These are phyloP conservation scores for Suillus lakei DNA, from an alignment of 768 basidiomycete genomes.

Conservation along the genomic window DNA sequence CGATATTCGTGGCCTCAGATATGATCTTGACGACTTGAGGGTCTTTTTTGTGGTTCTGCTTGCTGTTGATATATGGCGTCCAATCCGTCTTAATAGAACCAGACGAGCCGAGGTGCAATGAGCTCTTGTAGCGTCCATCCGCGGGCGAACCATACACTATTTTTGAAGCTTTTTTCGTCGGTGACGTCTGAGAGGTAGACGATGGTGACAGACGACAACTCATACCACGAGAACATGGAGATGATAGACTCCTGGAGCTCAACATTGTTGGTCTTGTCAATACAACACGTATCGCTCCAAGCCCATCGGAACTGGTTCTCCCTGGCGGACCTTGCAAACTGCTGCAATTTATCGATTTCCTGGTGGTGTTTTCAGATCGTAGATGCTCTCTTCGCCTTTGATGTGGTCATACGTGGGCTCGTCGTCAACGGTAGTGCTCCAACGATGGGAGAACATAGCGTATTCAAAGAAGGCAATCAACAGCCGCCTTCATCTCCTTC, in stretches of 20 bases:
- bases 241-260: constrained; percentile 29
- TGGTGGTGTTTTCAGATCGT: background rate
- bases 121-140: constrained; percentile 12
- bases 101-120: constrained; percentile 4
- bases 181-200: constrained; percentile 20
- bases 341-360: constrained; percentile 25
- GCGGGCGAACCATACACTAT: constrained; percentile 9
- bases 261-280: constrained; percentile 28
- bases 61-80: constrained; percentile 4
- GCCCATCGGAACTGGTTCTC: constrained; percentile 17
- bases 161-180: background rate
- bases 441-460: constrained; percentile 15
- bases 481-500: background rate
- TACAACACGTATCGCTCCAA: constrained; percentile 30
- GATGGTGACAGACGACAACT: constrained; percentile 21
- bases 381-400: background rate
- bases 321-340: constrained; percentile 25
- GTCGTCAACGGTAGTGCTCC: background rate
- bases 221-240: constrained; percentile 35
- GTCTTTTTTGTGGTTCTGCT: constrained; percentile 27
- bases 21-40: constrained; percentile 24
- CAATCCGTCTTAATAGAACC: constrained; percentile 10
- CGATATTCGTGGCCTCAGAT: constrained; percentile 18
- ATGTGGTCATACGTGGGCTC: constrained; percentile 6
- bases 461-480: constrained; percentile 5